Evolutionary conservation across 2,329 filamentous ascomycete species (phyloP).

Genomic region (Sporothrix variecibatus): DNA sequence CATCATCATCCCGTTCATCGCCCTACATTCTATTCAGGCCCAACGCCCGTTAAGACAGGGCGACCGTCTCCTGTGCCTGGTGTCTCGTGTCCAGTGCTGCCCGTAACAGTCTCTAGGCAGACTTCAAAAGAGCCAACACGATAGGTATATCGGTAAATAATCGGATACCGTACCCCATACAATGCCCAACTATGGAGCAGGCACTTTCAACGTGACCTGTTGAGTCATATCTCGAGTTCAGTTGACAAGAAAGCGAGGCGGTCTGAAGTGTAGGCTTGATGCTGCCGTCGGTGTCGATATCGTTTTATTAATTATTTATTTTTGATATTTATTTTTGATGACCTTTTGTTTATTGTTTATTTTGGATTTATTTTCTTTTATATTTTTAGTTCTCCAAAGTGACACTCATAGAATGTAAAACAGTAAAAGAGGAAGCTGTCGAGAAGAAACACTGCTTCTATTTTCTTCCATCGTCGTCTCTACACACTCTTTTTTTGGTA

Average conservation of each 20-base stretch:
- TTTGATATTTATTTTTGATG: neutral
- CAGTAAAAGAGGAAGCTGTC: neutral
- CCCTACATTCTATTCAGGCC: neutral
- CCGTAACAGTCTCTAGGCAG: constrained; percentile 1
- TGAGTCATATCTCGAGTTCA: neutral
- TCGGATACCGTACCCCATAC: neutral
- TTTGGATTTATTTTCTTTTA: too few relatives aligned
- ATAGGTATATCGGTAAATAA: neutral
- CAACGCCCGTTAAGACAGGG: neutral
- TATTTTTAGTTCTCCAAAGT: too few relatives aligned
- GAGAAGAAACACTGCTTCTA: neutral
- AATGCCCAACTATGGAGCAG: constrained; percentile 12
- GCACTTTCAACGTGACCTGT: neutral
- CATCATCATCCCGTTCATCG: constrained; percentile 1
- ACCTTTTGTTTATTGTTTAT: neutral
- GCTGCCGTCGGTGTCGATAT: neutral
- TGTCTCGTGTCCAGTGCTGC: neutral
- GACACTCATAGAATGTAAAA: neutral
- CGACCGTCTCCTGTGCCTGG: neutral
- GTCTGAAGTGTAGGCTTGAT: neutral
- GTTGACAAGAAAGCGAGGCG: neutral
- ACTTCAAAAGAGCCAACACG: neutral
- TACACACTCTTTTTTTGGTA: neutral
- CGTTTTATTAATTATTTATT: neutral
- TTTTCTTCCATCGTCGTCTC: neutral